Base-by-base conservation (phyloP, 192 early-diverging fungal genomes). In the Podila minutissima region DNA sequence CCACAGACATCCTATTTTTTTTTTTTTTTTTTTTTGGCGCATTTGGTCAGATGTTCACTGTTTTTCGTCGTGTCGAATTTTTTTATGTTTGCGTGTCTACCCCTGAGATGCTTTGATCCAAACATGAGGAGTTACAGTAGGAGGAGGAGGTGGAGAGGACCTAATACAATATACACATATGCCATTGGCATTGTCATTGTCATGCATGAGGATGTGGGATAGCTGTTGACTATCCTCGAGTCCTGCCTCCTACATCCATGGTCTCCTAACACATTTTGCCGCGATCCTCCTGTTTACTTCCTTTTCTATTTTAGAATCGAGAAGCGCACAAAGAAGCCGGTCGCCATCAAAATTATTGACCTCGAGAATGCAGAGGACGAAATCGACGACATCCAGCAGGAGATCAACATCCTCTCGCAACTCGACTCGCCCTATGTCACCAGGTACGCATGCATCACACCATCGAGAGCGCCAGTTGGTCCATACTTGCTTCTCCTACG, bases 351-450 rank as follows among this genome's bases (percentile, higher is more conserved):
- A 82, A 93, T 98, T 37, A 97, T 98, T 78, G 95, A 98, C 83
- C 83, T 98, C 22, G 96, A 98, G 82, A 94, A 89, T 73, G 93
- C 94, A 24, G 97, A 99, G 81, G 97, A 98, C 66, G 96, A 98
- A 77, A 97, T 98, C 69, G 97, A 98, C 77, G 97, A 99, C 87
- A 97, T 99, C 78, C 97, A 96, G 83, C 93, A 95, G 76, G 97
- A 98, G 78, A 97, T 98, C 77, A 89, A 88, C 55, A 97, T 98
- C 63, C 85, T 98, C 55, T 95, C 95, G 62, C 96, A 97, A 75
- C 85, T 97, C 64, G 92, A 96, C 79, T 95, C 95, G 22, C 87
- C 87, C 20, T 92, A 93, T 82, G 93, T 97, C 55, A 96, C 94
- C 75, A 87, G 82, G 88, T 89, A 83, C 41, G 48, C 26, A 11